Evolutionary conservation across 441 rosid species (phyloP).

Genomic region (Populus tomentosa): DNA sequence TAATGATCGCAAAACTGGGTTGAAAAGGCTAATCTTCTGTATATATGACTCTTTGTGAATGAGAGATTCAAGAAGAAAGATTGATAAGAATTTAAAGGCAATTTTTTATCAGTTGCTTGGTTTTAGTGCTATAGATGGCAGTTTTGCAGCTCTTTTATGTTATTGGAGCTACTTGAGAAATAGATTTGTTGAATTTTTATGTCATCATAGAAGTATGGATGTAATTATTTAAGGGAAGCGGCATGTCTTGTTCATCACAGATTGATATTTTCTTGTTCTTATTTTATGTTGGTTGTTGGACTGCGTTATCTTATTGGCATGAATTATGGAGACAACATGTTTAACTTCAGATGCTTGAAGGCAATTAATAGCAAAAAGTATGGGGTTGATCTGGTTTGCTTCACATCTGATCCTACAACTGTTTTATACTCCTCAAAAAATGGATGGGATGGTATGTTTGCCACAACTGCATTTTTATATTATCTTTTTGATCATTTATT

Average conservation of each 20-base stretch:
- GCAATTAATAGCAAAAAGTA: constrained; percentile 96
- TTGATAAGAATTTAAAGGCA: not conserved
- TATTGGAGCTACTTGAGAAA: not conserved
- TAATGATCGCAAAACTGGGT: not conserved
- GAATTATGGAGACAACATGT: not conserved
- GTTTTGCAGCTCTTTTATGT: not conserved
- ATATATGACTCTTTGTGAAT: not conserved
- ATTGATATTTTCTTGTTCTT: not conserved
- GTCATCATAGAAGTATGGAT: not conserved
- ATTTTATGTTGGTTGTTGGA: not conserved
- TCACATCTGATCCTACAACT: constrained; percentile 89
- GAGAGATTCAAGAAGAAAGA: not conserved
- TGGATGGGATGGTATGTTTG: constrained; percentile 90
- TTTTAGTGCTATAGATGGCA: not conserved
- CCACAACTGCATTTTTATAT: not conserved
- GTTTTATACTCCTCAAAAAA: constrained; percentile 93
- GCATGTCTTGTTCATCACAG: not conserved
- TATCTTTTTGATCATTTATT: not conserved
- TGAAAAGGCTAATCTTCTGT: not conserved
- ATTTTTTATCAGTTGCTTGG: not conserved
- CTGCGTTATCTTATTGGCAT: not conserved
- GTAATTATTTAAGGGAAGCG: not conserved
- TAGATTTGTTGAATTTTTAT: not conserved
- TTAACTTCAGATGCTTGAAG: constrained; percentile 71
- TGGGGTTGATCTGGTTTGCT: constrained; percentile 91